Evolutionary conservation across 257 asterid genomes (phyloP).

Genomic region (Solanum boliviense): DNA sequence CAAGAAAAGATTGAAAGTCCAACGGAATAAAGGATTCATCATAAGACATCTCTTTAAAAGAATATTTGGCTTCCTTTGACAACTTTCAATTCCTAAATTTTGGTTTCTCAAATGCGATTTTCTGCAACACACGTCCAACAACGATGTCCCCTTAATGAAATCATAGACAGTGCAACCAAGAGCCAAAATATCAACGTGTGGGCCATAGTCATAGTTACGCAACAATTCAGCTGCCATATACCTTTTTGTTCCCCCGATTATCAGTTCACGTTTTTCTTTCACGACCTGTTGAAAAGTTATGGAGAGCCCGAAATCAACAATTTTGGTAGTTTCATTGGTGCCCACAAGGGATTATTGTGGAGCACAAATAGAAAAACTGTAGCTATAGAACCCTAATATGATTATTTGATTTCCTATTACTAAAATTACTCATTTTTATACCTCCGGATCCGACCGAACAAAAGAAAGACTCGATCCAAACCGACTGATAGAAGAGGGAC

Average conservation of each 20-base stretch:
- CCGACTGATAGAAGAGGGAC: no score
- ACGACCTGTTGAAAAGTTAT: neutral
- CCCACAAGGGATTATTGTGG: neutral
- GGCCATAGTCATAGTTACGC: neutral
- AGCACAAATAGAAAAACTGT: no score
- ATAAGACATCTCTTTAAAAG: neutral
- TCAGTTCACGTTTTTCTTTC: neutral
- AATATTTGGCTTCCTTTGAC: neutral
- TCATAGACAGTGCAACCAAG: constrained; percentile 3
- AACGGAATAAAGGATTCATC: neutral
- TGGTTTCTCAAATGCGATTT: neutral
- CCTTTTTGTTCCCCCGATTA: neutral
- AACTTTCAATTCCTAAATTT: neutral
- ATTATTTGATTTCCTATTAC: no score
- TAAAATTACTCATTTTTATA: no score
- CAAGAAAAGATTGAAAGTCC: neutral
- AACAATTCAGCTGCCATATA: constrained; percentile 8
- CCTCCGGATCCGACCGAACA: no score
- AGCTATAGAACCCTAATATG: no score
- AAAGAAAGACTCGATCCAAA: no score
- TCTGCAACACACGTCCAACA: neutral
- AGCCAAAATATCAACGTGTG: constrained; percentile 6
- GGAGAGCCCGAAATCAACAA: neutral
- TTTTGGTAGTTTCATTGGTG: neutral
- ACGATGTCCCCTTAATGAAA: neutral